phyloP scores from a whole-genome alignment of 177 flowering plant genomes.

The Vitis hybrid region DNA sequence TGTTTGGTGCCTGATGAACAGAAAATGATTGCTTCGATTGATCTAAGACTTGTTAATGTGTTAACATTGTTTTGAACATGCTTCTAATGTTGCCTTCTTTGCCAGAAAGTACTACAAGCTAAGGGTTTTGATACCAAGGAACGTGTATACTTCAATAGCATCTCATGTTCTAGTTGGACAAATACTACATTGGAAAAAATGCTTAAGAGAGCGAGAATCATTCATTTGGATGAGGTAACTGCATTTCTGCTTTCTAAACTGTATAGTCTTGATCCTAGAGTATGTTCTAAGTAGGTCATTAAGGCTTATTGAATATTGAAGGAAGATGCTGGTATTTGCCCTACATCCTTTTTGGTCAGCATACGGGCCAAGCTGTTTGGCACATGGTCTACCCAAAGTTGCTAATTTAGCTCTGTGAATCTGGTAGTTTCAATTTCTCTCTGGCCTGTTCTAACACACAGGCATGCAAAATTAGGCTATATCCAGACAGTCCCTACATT shows the following conservation, averaged over 20 bases:
- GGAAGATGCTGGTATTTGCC: too few relatives aligned
- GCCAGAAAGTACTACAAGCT: constrained; percentile 51
- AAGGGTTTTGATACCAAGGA: constrained; percentile 41
- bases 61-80: neutral
- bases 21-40: neutral
- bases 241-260: constrained; percentile 6
- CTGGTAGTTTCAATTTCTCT: neutral
- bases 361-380: neutral
- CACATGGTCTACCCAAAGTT: neutral
- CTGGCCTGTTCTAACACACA: neutral
- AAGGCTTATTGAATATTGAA: too few relatives aligned
- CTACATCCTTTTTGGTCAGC: too few relatives aligned
- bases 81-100: constrained; percentile 5
- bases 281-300: neutral
- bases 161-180: constrained; percentile 19
- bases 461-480: neutral
- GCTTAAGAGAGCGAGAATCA: constrained; percentile 62
- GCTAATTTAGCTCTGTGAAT: neutral
- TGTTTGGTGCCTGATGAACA: neutral
- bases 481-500: neutral
- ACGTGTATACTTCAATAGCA: constrained; percentile 24
- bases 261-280: neutral
- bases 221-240: constrained; percentile 68
- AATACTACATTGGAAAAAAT: constrained; percentile 35
- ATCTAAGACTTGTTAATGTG: neutral